Conservation (phyloP, 1,284 basidiomycete species). For the Tremellales sp. region DNA sequence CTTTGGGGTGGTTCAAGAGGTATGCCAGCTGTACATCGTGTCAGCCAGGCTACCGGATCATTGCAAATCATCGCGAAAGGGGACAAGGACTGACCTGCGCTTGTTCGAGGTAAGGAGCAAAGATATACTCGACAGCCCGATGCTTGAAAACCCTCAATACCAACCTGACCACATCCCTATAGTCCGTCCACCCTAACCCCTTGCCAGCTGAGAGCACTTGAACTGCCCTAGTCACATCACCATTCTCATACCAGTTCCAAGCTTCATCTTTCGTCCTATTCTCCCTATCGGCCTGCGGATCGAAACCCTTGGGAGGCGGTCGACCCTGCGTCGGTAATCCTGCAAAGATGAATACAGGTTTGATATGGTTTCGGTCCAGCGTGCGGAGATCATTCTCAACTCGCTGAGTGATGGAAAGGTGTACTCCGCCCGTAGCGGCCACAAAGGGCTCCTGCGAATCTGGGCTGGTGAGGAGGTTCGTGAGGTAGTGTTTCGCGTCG, state of each 20-base stretch:
- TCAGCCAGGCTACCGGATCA: no score
- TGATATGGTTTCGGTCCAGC: constrained; percentile 87
- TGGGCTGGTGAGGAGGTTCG: constrained; percentile 69
- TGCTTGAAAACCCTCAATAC: constrained; percentile 90
- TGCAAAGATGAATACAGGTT: constrained; percentile 95
- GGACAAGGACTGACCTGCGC: constrained; percentile 66
- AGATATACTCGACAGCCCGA: constrained; percentile 90
- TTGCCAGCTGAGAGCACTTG: constrained; percentile 72
- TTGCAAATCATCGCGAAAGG: neutral
- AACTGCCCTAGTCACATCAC: constrained; percentile 79
- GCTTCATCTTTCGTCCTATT: constrained; percentile 57
- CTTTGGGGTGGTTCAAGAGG: constrained; percentile 85
- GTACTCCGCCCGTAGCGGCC: constrained; percentile 88
- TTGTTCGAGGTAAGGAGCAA: constrained; percentile 91
- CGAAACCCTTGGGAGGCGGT: constrained; percentile 62
- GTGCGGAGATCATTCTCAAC: constrained; percentile 88
- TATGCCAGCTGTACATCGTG: constrained; percentile 72
- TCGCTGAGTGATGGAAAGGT: constrained; percentile 74
- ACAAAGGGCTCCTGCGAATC: constrained; percentile 79
- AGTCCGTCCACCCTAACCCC: constrained; percentile 55
- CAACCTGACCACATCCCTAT: constrained; percentile 88
- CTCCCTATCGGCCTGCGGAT: constrained; percentile 53
- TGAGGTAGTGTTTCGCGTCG: constrained; percentile 89
- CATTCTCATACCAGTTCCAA: constrained; percentile 84
- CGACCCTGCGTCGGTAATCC: constrained; percentile 60